These are phyloP conservation scores for Kluyveromyces dobzhanskii DNA, from an alignment of 805 yeast species.

Conservation along the genomic window DNA sequence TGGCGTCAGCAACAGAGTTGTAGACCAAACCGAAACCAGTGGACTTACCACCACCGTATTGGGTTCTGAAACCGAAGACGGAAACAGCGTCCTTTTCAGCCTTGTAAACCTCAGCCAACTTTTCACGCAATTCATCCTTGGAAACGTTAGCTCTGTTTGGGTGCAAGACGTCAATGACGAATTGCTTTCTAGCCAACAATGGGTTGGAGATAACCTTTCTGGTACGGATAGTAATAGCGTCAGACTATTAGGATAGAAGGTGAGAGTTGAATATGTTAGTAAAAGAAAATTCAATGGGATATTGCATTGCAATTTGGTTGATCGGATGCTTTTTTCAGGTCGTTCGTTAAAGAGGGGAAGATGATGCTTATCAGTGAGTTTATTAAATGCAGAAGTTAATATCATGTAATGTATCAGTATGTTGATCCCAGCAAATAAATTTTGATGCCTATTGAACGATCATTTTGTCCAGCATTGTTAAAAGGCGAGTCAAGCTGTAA, in stretches of 20 bases:
- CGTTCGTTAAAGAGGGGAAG: too few species aligned
- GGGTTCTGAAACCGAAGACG: slow-evolving; percentile 99
- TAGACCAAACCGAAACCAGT: slow-evolving; percentile 98
- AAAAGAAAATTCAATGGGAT: slow-evolving; percentile 7
- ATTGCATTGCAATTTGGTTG: too few species aligned
- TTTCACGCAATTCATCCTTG: slow-evolving; percentile 98
- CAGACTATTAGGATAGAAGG: slow-evolving; percentile 55
- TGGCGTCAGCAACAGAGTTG: slow-evolving; percentile 96
- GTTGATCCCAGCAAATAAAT: too few species aligned
- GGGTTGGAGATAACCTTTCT: slow-evolving; percentile 98
- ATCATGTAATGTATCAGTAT: too few species aligned
- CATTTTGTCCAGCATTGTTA: too few species aligned
- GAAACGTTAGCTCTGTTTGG: slow-evolving; percentile 99
- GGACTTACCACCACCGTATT: slow-evolving; percentile 99
- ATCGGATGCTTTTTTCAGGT: too few species aligned
- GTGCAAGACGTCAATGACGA: slow-evolving; percentile 98
- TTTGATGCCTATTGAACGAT: too few species aligned
- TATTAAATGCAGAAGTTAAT: too few species aligned
- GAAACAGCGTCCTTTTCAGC: slow-evolving; percentile 90
- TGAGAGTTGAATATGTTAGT: slow-evolving; percentile 10
- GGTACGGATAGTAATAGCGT: slow-evolving; percentile 99
- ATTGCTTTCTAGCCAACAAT: slow-evolving; percentile 98
- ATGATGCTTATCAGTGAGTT: too few species aligned
- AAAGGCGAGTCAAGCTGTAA: too few species aligned
- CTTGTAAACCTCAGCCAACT: slow-evolving; percentile 81